Evolutionary conservation across 257 asterid genomes (phyloP).

Genomic region (Oldenlandia corymbosa): DNA sequence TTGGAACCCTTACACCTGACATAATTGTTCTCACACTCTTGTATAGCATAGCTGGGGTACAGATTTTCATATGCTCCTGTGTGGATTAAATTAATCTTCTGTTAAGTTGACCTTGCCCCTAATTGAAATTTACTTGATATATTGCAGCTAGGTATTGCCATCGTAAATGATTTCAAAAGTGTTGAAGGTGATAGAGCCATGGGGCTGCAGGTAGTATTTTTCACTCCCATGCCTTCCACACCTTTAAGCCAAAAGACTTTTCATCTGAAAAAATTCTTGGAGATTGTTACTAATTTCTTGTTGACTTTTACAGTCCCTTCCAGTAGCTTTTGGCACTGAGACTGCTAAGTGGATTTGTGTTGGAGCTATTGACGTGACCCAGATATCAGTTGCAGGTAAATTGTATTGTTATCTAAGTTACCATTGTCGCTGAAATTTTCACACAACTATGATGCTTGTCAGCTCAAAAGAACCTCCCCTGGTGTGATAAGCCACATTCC

Average conservation of each 20-base stretch:
- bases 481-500: too few relatives aligned
- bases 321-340: conserved; percentile 93
- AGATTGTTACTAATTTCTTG: conserved; percentile 11
- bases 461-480: too few relatives aligned
- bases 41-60: conserved; percentile 93
- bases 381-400: conserved; percentile 86
- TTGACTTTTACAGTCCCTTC: conserved; percentile 64
- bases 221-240: conserved; percentile 1
- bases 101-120: not conserved
- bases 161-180: conserved; percentile 95
- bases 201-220: conserved; percentile 89
- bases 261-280: conserved; percentile 1
- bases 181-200: conserved; percentile 86
- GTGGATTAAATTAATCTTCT: conserved; percentile 2
- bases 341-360: conserved; percentile 98
- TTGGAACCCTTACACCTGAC: conserved; percentile 88
- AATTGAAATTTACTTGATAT: not conserved
- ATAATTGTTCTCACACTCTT: conserved; percentile 74
- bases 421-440: not conserved
- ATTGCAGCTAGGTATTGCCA: conserved; percentile 85
- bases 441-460: not conserved
- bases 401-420: not conserved
- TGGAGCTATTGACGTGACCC: conserved; percentile 96
- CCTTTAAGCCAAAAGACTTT: not conserved
- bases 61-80: conserved; percentile 14